phyloP scores from a whole-genome alignment of 179 eudicot genomes.

The Pouteria campechiana region DNA sequence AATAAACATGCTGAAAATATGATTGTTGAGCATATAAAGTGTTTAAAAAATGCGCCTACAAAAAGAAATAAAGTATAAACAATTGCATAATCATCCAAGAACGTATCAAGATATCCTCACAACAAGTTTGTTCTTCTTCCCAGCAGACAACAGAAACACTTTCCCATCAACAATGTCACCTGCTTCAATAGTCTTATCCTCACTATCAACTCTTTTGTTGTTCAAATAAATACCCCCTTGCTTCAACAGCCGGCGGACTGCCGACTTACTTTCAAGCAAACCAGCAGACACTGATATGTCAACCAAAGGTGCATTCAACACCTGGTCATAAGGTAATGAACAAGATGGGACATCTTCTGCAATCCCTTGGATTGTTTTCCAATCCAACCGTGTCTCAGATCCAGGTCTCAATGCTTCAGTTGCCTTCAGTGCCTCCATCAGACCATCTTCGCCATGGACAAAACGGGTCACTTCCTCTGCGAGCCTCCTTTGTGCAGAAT shows the following conservation, averaged over 20 bases:
- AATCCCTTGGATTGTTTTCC: slow-evolving; percentile 60
- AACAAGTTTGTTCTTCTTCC: slow-evolving; percentile 87
- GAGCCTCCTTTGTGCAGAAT: slow-evolving; percentile 59
- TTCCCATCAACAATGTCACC: slow-evolving; percentile 72
- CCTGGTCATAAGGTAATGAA: slow-evolving; percentile 30
- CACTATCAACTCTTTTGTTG: slow-evolving; percentile 51
- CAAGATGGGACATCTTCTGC: slow-evolving; percentile 79
- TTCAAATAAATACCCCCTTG: slow-evolving; percentile 90
- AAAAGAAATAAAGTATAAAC: no score
- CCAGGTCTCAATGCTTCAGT: slow-evolving; percentile 85
- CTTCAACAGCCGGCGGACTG: slow-evolving; percentile 72
- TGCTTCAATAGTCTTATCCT: slow-evolving; percentile 47
- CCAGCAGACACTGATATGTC: slow-evolving; percentile 72
- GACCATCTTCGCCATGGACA: slow-evolving; percentile 76
- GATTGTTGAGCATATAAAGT: no score
- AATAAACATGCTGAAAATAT: no score
- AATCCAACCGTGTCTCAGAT: slow-evolving; percentile 54
- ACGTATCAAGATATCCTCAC: slow-evolving; percentile 47
- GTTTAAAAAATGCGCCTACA: no score
- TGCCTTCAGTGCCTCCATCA: slow-evolving; percentile 68
- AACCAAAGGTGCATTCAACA: slow-evolving; percentile 31
- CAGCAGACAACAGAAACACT: slow-evolving; percentile 66
- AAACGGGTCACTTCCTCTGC: slow-evolving; percentile 80
- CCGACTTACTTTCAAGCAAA: slow-evolving; percentile 65
- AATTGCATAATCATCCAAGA: no score